Conservation (phyloP, 768 basidiomycete species). For the Omphalotus guepiniiformis region DNA sequence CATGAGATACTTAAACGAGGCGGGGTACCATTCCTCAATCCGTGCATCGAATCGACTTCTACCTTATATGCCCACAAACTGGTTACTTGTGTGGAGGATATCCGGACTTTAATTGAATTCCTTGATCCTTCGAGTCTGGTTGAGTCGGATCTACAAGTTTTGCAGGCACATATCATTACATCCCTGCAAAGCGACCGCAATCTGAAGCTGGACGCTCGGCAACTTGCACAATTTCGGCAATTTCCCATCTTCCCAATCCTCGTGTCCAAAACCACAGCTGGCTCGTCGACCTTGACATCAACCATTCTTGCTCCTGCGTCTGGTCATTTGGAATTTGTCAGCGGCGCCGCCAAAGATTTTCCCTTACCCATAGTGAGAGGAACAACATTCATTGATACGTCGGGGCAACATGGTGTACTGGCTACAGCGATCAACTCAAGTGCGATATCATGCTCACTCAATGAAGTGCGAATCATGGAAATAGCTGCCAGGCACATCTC, state of each 20-base stretch:
- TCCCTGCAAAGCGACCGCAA: neutral
- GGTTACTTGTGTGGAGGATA: neutral
- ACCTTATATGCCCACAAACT: neutral
- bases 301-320: constrained; percentile 6
- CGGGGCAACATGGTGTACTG: constrained; percentile 6
- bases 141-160: constrained; percentile 2
- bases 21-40: constrained; percentile 19
- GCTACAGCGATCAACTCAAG: constrained; percentile 2
- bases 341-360: constrained; percentile 13
- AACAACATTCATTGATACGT: constrained; percentile 16
- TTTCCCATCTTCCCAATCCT: constrained; percentile 18
- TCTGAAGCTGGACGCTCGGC: neutral
- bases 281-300: constrained; percentile 4
- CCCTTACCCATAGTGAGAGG: constrained; percentile 11
- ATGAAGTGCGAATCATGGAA: constrained; percentile 14
- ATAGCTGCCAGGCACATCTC: constrained; percentile 11
- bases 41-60: constrained; percentile 5
- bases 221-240: constrained; percentile 2
- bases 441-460: constrained; percentile 2
- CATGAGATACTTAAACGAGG: neutral
- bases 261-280: constrained; percentile 7
- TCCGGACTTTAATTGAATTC: constrained; percentile 9
- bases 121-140: constrained; percentile 3
- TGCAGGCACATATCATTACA: constrained; percentile 15
- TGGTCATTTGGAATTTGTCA: constrained; percentile 8